phyloP scores from a whole-genome alignment of 2,329 filamentous ascomycete species.

The Cadophora sp. region DNA sequence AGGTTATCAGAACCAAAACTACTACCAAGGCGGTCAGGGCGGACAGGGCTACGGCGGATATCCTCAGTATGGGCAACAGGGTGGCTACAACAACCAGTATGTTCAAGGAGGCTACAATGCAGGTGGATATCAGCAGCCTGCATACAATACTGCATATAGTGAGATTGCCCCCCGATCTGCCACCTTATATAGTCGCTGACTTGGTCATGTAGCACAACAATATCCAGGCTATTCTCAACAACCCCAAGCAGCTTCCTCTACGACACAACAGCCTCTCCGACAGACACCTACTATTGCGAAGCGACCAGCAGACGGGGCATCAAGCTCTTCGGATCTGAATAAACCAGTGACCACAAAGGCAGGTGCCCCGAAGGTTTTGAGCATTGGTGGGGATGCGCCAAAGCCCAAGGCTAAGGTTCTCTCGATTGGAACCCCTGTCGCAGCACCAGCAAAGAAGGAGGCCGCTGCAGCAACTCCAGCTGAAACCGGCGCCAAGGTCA shows the following conservation, averaged over 20 bases:
- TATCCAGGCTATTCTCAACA: constrained; percentile 62
- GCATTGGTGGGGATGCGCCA: constrained; percentile 64
- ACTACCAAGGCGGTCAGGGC: constrained; percentile 59
- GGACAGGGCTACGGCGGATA: constrained; percentile 61
- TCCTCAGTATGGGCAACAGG: constrained; percentile 58
- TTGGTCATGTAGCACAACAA: constrained; percentile 50
- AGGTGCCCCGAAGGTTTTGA: constrained; percentile 68
- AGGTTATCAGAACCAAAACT: constrained; percentile 64
- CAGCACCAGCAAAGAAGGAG: constrained; percentile 51
- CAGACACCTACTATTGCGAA: constrained; percentile 69
- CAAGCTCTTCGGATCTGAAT: constrained; percentile 52
- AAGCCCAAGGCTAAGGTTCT: constrained; percentile 72
- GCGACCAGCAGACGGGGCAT: constrained; percentile 58
- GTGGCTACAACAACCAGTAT: constrained; percentile 54
- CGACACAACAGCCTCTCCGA: constrained; percentile 50
- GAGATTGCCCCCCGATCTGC: constrained; percentile 15
- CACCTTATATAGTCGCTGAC: constrained; percentile 19
- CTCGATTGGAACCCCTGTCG: constrained; percentile 71
- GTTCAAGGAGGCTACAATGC: constrained; percentile 50
- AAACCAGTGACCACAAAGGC: constrained; percentile 61
- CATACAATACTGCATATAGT: constrained; percentile 50
- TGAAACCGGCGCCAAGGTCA: constrained; percentile 82
- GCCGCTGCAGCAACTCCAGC: constrained; percentile 52
- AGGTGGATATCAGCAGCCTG: constrained; percentile 45
- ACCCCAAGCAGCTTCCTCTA: constrained; percentile 49